These are phyloP conservation scores for Thelonectria rubi DNA, from an alignment of 2,329 filamentous ascomycete genomes.

Conservation along the genomic window DNA sequence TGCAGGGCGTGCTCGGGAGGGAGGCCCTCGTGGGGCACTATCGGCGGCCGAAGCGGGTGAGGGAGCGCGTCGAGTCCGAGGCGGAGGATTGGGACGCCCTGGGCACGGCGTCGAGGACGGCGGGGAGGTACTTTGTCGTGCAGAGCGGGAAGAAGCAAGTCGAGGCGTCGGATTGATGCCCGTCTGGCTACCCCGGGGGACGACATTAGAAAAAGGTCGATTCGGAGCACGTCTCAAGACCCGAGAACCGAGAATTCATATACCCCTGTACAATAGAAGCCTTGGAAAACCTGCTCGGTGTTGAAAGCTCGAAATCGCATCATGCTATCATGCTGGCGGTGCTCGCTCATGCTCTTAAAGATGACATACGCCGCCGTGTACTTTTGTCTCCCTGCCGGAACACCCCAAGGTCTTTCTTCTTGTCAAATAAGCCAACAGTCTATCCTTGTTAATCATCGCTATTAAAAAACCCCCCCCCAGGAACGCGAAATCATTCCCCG, in stretches of 20 bases:
- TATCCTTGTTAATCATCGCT: conserved; percentile 22
- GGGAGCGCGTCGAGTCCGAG: conserved; percentile 51
- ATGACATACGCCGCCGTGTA: conserved; percentile 8
- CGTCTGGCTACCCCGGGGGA: not conserved
- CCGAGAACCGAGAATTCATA: conserved; percentile 23
- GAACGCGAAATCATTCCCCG: not conserved
- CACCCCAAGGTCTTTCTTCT: conserved; percentile 1
- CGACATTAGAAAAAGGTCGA: not conserved
- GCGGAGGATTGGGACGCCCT: conserved; percentile 77
- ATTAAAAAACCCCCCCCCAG: not conserved
- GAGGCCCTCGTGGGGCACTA: conserved; percentile 71
- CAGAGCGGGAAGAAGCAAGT: conserved; percentile 62
- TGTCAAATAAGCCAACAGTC: conserved; percentile 1
- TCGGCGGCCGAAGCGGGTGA: conserved; percentile 53
- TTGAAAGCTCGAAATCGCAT: conserved; percentile 10
- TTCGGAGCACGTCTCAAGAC: not conserved
- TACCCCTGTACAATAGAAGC: conserved; percentile 19
- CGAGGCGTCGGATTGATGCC: conserved; percentile 33
- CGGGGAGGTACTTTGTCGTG: conserved; percentile 81
- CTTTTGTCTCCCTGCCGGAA: not conserved
- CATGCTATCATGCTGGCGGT: conserved; percentile 20
- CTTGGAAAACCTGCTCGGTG: not conserved
- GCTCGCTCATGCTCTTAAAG: conserved; percentile 13
- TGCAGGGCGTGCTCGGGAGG: conserved; percentile 64
- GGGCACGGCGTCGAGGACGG: conserved; percentile 69